Evolutionary conservation across 352 stramenopile genomes (phyloP).

Genomic region (Phytophthora europaea): DNA sequence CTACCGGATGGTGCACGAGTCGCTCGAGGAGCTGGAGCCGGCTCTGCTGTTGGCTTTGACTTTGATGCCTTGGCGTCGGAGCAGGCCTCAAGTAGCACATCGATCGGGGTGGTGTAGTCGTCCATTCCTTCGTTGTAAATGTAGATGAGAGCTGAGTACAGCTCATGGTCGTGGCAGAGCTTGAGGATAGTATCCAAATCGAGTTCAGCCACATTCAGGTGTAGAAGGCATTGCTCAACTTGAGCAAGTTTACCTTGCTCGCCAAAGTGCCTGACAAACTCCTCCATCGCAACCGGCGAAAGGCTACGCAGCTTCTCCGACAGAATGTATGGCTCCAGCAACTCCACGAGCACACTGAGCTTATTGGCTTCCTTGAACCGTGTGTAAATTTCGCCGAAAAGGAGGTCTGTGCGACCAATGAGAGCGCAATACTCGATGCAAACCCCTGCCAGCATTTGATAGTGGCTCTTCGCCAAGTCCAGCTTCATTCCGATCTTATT

Average conservation of each 20-base stretch:
- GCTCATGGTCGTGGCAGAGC: slow-evolving; percentile 91
- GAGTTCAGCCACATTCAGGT: slow-evolving; percentile 95
- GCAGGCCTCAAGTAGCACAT: slow-evolving; percentile 89
- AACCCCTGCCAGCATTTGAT: slow-evolving; percentile 97
- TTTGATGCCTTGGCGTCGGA: slow-evolving; percentile 60
- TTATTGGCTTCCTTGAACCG: slow-evolving; percentile 87
- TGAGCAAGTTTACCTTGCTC: slow-evolving; percentile 87
- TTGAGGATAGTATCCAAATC: slow-evolving; percentile 96
- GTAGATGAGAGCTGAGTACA: slow-evolving; percentile 96
- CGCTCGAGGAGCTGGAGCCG: slow-evolving; percentile 18
- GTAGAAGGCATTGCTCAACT: slow-evolving; percentile 95
- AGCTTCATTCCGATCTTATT: slow-evolving; percentile 82
- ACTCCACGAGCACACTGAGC: slow-evolving; percentile 92
- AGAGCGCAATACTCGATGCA: slow-evolving; percentile 96
- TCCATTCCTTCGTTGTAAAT: slow-evolving; percentile 95
- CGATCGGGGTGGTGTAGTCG: slow-evolving; percentile 94
- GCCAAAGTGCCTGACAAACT: slow-evolving; percentile 95
- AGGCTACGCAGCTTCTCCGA: slow-evolving; percentile 94
- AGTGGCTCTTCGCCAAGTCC: slow-evolving; percentile 95
- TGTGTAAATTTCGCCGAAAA: slow-evolving; percentile 91
- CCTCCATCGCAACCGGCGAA: slow-evolving; percentile 92
- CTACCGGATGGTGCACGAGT: slow-evolving; percentile 47
- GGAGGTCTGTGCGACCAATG: slow-evolving; percentile 83
- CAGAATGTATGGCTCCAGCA: slow-evolving; percentile 96
- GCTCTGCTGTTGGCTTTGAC: slow-evolving; percentile 21